Conservation (phyloP, 2,329 filamentous ascomycete species). For the Monosporascus sp. region DNA sequence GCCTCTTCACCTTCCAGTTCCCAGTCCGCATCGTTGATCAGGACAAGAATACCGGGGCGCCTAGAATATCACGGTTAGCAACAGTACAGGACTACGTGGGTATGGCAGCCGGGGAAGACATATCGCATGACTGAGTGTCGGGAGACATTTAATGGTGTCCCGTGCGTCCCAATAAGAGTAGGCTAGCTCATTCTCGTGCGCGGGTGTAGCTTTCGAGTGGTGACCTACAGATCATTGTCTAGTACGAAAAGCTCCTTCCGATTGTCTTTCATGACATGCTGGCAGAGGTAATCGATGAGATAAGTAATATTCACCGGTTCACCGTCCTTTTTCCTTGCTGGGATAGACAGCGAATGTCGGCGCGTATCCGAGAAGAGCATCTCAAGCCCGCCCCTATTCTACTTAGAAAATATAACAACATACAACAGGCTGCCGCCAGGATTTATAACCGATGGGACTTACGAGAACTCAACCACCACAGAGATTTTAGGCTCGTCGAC, state of each 20-base stretch:
- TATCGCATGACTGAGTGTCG: not conserved
- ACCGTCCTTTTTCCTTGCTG: constrained; percentile 54
- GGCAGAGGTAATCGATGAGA: constrained; percentile 74
- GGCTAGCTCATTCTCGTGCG: not conserved
- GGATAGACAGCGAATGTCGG: constrained; percentile 65
- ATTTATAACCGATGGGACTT: constrained; percentile 19
- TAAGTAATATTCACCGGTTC: constrained; percentile 63
- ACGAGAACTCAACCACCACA: constrained; percentile 59
- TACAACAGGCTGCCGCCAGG: too few relatives aligned
- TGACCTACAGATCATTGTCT: constrained; percentile 77
- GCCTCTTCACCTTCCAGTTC: constrained; percentile 92
- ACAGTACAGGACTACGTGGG: not conserved
- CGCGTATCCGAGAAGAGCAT: constrained; percentile 85
- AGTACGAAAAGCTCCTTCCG: constrained; percentile 86
- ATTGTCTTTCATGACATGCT: constrained; percentile 77
- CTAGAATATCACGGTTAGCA: constrained; percentile 42
- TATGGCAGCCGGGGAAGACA: not conserved
- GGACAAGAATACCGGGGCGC: constrained; percentile 87
- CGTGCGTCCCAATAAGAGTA: not conserved
- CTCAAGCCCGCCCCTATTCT: constrained; percentile 76
- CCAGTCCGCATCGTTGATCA: constrained; percentile 98
- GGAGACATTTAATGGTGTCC: too few relatives aligned
- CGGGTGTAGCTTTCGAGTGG: not conserved
- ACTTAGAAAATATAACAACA: constrained; percentile 1
- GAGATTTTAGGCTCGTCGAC: constrained; percentile 32